Conservation (phyloP, 345 rosid species). For the Lepidium sativum region DNA sequence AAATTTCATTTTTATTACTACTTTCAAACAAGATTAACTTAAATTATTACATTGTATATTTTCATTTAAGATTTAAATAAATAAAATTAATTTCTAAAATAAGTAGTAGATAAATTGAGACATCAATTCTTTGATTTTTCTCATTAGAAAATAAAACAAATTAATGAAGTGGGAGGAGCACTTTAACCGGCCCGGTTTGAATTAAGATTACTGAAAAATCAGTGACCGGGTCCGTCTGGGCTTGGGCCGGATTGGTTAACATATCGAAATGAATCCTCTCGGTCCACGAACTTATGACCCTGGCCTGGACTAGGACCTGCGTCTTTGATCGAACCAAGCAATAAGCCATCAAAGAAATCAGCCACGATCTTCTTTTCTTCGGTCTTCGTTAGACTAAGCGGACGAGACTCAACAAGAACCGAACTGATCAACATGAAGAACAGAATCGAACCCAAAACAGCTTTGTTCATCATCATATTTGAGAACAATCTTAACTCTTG, state of each 20-base stretch:
- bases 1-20: not conserved
- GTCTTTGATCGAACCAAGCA: conserved; percentile 37
- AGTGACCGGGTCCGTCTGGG: conserved; percentile 33
- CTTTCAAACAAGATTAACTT: not conserved
- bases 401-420: conserved; percentile 32
- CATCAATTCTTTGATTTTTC: not conserved
- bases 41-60: not conserved
- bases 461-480: conserved; percentile 24
- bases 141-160: not conserved
- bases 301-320: conserved; percentile 45
- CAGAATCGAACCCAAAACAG: conserved; percentile 12
- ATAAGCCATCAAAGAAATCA: conserved; percentile 33
- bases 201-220: not conserved
- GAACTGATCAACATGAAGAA: conserved; percentile 13
- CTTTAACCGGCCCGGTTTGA: not conserved
- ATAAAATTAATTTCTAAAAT: too few relatives aligned
- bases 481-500: not conserved
- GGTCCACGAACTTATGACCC: conserved; percentile 32
- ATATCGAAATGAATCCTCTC: conserved; percentile 14
- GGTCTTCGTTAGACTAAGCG: conserved; percentile 13
- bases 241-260: conserved; percentile 37
- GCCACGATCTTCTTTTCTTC: conserved; percentile 13
- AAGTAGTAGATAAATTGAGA: too few relatives aligned
- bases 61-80: too few relatives aligned
- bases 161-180: not conserved